Conservation (phyloP, 495 filamentous ascomycete species). For the Cairneyella variabilis region DNA sequence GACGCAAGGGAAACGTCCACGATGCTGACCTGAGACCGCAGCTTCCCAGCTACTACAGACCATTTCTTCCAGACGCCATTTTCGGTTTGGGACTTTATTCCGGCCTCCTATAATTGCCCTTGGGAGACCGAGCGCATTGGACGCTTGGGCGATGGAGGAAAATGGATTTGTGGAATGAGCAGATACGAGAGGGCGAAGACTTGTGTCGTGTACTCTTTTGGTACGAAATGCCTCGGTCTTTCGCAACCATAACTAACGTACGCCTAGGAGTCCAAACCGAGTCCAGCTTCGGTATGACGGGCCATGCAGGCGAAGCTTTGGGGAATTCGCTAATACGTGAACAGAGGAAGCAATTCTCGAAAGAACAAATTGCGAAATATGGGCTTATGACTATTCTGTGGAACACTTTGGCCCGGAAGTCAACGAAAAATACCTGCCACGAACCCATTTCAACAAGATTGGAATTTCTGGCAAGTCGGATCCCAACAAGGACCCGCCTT, state of each 20-base stretch:
- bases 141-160: neutral
- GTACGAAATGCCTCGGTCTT: neutral
- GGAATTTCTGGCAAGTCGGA: neutral
- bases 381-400: neutral
- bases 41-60: conserved; percentile 14
- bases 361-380: neutral
- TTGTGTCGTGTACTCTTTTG: neutral
- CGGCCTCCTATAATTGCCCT: neutral
- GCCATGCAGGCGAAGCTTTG: neutral
- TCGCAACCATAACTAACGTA: neutral
- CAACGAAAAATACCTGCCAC: neutral
- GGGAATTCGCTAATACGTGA: neutral
- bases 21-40: no score
- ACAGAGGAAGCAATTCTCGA: neutral
- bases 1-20: no score
- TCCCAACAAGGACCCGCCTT: neutral
- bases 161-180: neutral
- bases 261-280: neutral
- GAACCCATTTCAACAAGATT: neutral
- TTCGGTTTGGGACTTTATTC: no score
- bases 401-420: no score
- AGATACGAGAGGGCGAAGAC: neutral
- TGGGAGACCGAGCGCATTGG: neutral
- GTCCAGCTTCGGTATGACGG: neutral
- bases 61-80: no score